A percentile compares a stretch with the other conserved stretches of the same genome.
Conservation (phyloP, 495 filamentous ascomycete species). For the Filosporella fistucella region DNA sequence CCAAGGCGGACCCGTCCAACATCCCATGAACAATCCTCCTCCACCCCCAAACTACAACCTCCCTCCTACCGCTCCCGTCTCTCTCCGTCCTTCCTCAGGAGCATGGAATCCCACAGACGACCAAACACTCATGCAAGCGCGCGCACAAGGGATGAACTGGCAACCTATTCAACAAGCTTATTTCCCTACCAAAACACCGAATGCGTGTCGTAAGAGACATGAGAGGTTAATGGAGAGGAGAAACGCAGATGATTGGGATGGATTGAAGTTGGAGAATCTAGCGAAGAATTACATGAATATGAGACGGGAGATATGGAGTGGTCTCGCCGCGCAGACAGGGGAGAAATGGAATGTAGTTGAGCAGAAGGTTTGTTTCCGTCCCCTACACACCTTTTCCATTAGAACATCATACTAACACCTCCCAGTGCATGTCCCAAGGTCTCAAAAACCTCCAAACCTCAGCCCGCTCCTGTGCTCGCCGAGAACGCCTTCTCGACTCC, state of each 20-base stretch:
- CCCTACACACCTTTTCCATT: neutral
- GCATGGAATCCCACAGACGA: constrained; percentile 65
- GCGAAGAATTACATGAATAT: constrained; percentile 64
- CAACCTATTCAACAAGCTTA: constrained; percentile 60
- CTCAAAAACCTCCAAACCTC: constrained; percentile 53
- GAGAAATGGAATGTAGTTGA: constrained; percentile 71
- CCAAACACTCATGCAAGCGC: constrained; percentile 52
- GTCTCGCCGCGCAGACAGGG: constrained; percentile 54
- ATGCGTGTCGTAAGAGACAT: constrained; percentile 75
- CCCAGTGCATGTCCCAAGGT: constrained; percentile 52
- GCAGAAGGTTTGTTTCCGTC: constrained; percentile 50
- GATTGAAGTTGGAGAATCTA: constrained; percentile 57
- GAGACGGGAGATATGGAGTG: constrained; percentile 68
- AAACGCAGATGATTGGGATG: constrained; percentile 64
- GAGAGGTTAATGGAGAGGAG: constrained; percentile 67
- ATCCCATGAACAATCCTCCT: constrained; percentile 7
- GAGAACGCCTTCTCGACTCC: constrained; percentile 36
- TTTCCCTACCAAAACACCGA: constrained; percentile 69
- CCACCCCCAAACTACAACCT: constrained; percentile 9
- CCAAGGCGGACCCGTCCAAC: constrained; percentile 24
- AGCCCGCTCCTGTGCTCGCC: constrained; percentile 43
- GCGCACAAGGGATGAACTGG: constrained; percentile 67
- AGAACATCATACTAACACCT: constrained; percentile 1
- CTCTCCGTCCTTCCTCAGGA: constrained; percentile 46
- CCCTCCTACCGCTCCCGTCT: constrained; percentile 18